A percentile compares a stretch with the other conserved stretches of the same genome.
Conservation (phyloP, 1,284 basidiomycete species). For the Laetiporus sulphureus region DNA sequence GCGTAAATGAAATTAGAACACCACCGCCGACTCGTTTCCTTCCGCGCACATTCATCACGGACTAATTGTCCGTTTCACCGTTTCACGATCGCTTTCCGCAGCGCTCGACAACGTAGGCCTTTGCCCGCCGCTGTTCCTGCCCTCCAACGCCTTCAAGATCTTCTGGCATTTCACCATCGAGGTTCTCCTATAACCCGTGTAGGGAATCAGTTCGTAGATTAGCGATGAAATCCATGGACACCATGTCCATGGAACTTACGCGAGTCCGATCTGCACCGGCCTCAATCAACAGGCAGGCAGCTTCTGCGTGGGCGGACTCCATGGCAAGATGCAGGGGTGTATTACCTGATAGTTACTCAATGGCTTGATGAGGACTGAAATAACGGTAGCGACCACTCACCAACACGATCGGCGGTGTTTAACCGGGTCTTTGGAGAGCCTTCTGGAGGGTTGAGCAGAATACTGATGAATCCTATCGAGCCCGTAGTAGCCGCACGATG, state of each 20-base stretch:
- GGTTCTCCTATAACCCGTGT: conserved; percentile 50
- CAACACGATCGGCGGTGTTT: conserved; percentile 81
- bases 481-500: conserved; percentile 95
- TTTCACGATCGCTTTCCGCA: conserved; percentile 42
- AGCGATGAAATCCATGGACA: no score
- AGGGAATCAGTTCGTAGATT: neutral
- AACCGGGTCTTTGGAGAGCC: conserved; percentile 74
- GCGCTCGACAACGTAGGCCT: conserved; percentile 63
- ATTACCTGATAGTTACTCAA: no score
- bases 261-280: conserved; percentile 87
- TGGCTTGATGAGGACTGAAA: no score
- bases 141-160: conserved; percentile 85
- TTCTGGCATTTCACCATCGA: conserved; percentile 80
- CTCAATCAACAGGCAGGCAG: conserved; percentile 84
- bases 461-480: conserved; percentile 76
- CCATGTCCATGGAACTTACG: conserved; percentile 40
- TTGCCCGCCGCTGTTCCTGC: conserved; percentile 73
- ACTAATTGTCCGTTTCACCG: no score
- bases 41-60: no score
- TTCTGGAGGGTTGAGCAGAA: conserved; percentile 73
- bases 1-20: no score
- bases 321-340: conserved; percentile 94
- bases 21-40: no score
- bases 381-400: conserved; percentile 40
- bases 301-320: conserved; percentile 89